A percentile compares a stretch with the other conserved stretches of the same genome.
Conservation (phyloP, 352 stramenopile genomes). For the Pythium rhizo-oryzae region DNA sequence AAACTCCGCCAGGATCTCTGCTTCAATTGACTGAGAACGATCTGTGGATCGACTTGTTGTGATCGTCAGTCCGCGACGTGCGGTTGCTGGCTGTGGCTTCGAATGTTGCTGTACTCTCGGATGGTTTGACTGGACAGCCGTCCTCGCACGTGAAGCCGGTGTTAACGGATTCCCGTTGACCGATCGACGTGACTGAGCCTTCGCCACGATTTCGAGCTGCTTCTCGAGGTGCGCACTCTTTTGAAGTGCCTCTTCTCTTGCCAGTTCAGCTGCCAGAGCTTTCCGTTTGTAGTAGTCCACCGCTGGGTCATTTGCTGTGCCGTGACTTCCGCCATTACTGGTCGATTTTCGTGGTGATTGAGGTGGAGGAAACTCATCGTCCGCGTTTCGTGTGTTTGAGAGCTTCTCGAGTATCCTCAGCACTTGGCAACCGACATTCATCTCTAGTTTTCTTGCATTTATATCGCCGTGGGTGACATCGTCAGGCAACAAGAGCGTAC, state of each 20-base stretch:
- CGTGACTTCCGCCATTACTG: not conserved
- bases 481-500: slow-evolving; percentile 38
- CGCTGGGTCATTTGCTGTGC: not conserved
- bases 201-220: slow-evolving; percentile 32
- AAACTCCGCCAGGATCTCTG: slow-evolving; percentile 37
- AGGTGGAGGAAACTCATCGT: slow-evolving; percentile 4
- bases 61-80: not conserved
- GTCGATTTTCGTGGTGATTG: not conserved
- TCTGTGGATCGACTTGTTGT: not conserved
- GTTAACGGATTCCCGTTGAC: not conserved
- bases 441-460: slow-evolving; percentile 44
- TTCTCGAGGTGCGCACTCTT: slow-evolving; percentile 31
- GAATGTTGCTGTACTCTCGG: not conserved
- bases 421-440: slow-evolving; percentile 39
- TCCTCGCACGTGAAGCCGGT: not conserved
- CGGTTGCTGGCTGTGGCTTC: not conserved
- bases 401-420: slow-evolving; percentile 21
- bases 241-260: slow-evolving; percentile 31
- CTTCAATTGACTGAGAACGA: slow-evolving; percentile 34
- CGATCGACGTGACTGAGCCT: slow-evolving; percentile 7
- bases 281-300: slow-evolving; percentile 40
- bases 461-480: slow-evolving; percentile 34
- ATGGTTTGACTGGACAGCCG: not conserved
- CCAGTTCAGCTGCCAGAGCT: slow-evolving; percentile 29
- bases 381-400: not conserved